Evolutionary conservation across 1,284 basidiomycete genomes (phyloP), one percentile per base, ranked within the genome.

Genomic region (Cryptococcus depauperatus): DNA sequence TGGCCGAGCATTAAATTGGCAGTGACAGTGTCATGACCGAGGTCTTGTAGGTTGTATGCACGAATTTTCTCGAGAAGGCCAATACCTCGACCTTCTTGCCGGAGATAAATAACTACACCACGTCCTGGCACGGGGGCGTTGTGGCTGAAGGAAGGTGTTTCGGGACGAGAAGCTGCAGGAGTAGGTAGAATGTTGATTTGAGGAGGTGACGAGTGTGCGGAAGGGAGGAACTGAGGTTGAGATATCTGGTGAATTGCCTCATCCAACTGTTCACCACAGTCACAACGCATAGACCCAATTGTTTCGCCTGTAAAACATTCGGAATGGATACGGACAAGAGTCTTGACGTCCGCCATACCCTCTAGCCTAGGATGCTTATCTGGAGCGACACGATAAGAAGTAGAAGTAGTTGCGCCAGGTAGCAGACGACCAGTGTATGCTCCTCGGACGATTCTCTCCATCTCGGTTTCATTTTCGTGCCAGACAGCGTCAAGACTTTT

Each of bases 241-340:
- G 84, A 85, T 55, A 99, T 97, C 54, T 85, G 82, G 8, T 90
- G 81, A 56, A 98, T 83, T 22, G 95, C 91, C 68, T 97, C 92
- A 70, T 97, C 91, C 13, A 99, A 77, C 69, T 99, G 95, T 69
- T 98, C 92, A 16, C 95, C 95, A 63, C 95, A 99, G 69, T 99
- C 95, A 69, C 95, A 99, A 26, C 95, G 83, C 83, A 96, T 92
- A 64, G 89, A 93, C 9, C 95, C 95, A 49, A 97, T 83, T 8
- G 92, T 98, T 72, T 98, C 95, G 33, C 95, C 95, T 0, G 95
- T 99, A 71, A 92, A 98, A 69, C 95, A 98, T 68, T 98, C 95
- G 18, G 89, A 93, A 72, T 99, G 95, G 44, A 99, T 92, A 19
- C 95, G 81, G 27, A 99, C 83, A 43, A 98, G 79, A 0, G 95